phyloP scores from a whole-genome alignment of 2,329 filamentous ascomycete genomes.

The Anthostomella pinea region DNA sequence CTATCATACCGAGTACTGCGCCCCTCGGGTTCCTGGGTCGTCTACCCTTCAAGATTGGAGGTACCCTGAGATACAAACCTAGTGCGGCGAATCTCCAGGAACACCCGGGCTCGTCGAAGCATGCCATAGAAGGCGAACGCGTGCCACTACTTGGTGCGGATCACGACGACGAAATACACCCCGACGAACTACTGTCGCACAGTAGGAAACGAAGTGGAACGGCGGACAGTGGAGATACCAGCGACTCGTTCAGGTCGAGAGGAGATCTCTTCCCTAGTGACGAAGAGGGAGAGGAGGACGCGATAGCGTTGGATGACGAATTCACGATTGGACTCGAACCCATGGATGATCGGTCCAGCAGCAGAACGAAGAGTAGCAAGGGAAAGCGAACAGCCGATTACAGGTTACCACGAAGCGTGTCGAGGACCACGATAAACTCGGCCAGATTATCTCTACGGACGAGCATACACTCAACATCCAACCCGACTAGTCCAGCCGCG shows the following conservation, averaged over 20 bases:
- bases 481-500: constrained; percentile 36
- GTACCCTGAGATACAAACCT: constrained; percentile 81
- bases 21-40: constrained; percentile 81
- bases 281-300: constrained; percentile 82
- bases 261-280: constrained; percentile 92
- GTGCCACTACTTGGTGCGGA: constrained; percentile 62
- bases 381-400: constrained; percentile 49
- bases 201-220: constrained; percentile 72
- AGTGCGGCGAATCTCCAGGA: constrained; percentile 89
- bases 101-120: constrained; percentile 60
- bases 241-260: constrained; percentile 80
- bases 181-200: constrained; percentile 30
- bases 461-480: constrained; percentile 22
- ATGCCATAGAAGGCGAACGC: constrained; percentile 51
- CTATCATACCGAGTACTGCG: constrained; percentile 84
- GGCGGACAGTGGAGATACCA: constrained; percentile 74
- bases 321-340: constrained; percentile 81
- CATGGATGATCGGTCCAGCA: constrained; percentile 72
- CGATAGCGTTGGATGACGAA: constrained; percentile 87
- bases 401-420: constrained; percentile 50
- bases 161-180: constrained; percentile 13
- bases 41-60: constrained; percentile 81
- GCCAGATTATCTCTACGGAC: constrained; percentile 25
- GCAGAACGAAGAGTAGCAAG: constrained; percentile 59
- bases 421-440: constrained; percentile 57